These are phyloP conservation scores for Boletus patriciae DNA, from an alignment of 768 basidiomycete species.

Conservation along the genomic window DNA sequence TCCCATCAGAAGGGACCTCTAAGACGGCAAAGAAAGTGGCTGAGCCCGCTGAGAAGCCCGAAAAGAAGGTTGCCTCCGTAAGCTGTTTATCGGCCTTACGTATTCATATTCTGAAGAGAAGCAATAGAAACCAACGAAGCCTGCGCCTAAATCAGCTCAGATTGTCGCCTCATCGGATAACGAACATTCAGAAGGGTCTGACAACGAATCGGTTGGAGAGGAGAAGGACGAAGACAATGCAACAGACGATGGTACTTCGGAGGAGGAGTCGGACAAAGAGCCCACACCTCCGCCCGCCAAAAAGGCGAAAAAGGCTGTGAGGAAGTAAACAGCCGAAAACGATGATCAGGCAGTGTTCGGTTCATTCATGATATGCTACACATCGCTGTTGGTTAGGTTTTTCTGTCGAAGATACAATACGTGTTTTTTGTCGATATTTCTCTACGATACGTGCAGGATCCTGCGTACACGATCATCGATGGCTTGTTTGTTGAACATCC, in stretches of 20 bases:
- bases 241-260: conserved; percentile 24
- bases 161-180: conserved; percentile 30
- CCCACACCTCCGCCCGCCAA: conserved; percentile 32
- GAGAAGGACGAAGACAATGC: conserved; percentile 25
- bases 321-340: conserved; percentile 17
- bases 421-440: conserved; percentile 28
- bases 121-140: conserved; percentile 27
- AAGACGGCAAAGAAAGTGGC: conserved; percentile 27
- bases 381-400: conserved; percentile 5
- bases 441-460: conserved; percentile 24
- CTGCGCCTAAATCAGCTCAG: conserved; percentile 24
- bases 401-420: conserved; percentile 24
- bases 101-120: conserved; percentile 15
- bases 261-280: conserved; percentile 30
- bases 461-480: neutral
- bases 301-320: conserved; percentile 30
- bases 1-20: conserved; percentile 46
- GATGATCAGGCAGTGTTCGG: conserved; percentile 3
- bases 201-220: conserved; percentile 25
- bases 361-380: conserved; percentile 7
- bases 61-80: conserved; percentile 28
- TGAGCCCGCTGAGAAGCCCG: conserved; percentile 31
- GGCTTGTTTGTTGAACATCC: neutral
- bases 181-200: conserved; percentile 33
- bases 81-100: conserved; percentile 12